These are phyloP conservation scores for Claviceps spartinae DNA, from an alignment of 2,329 filamentous ascomycete genomes.

Conservation along the genomic window DNA sequence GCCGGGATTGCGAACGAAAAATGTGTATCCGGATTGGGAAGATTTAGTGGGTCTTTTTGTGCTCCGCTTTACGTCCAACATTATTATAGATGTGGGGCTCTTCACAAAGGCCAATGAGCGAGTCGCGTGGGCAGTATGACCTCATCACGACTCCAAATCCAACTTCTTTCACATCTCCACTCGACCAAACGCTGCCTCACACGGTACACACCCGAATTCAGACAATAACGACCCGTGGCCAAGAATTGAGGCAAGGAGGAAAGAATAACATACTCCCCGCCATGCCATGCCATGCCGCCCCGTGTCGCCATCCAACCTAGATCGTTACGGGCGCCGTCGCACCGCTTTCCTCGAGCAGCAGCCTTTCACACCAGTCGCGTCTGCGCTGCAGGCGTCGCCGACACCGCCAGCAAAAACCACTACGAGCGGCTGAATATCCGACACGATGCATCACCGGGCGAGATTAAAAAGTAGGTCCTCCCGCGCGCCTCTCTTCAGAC, in stretches of 20 bases:
- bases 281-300: constrained; percentile 39
- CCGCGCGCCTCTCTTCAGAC: too few species aligned
- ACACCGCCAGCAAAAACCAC: constrained; percentile 38
- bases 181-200: too few species aligned
- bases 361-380: constrained; percentile 3
- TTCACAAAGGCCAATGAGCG: too few species aligned
- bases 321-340: constrained; percentile 6
- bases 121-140: too few species aligned
- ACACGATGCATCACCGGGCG: constrained; percentile 51
- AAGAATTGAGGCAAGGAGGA: constrained; percentile 23
- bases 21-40: too few species aligned
- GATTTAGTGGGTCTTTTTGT: too few species aligned
- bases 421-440: constrained; percentile 73
- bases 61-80: too few species aligned
- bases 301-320: constrained; percentile 9
- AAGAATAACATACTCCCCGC: constrained; percentile 21
- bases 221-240: background rate
- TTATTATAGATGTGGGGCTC: too few species aligned
- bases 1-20: too few species aligned
- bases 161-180: too few species aligned
- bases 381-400: constrained; percentile 13
- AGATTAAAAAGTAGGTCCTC: constrained; percentile 67
- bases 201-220: too few species aligned
- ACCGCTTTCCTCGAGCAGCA: constrained; percentile 12
- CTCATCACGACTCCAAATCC: too few species aligned